phyloP scores from a whole-genome alignment of 2,329 filamentous ascomycete genomes.

The Penicillium occitanis region DNA sequence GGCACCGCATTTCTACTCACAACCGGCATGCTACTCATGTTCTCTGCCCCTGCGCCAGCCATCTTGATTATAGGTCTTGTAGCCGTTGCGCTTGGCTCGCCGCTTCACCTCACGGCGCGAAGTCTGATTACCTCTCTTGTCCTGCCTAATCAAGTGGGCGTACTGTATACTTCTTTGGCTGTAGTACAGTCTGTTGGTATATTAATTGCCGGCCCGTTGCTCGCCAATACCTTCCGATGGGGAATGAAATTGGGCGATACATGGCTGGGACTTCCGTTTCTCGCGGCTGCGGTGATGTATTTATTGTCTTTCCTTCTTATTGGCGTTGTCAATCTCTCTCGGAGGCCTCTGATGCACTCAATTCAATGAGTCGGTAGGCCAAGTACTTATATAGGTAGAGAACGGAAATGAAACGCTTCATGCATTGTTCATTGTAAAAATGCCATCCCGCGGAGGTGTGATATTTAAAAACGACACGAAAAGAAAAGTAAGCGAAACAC shows the following conservation, averaged over 20 bases:
- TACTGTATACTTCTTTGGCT: slow-evolving; percentile 10
- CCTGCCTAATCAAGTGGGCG: neutral
- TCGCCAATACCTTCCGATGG: slow-evolving; percentile 10
- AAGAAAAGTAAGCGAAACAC: neutral
- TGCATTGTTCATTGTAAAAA: neutral
- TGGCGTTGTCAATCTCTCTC: slow-evolving; percentile 1
- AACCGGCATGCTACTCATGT: slow-evolving; percentile 6
- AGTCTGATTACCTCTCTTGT: slow-evolving; percentile 11
- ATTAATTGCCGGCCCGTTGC: slow-evolving; percentile 4
- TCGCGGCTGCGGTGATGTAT: neutral
- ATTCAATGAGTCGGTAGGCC: neutral
- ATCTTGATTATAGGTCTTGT: slow-evolving; percentile 10
- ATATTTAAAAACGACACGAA: neutral
- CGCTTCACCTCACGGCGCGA: slow-evolving; percentile 5
- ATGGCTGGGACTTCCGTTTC: slow-evolving; percentile 11
- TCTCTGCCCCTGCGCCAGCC: neutral
- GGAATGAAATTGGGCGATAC: slow-evolving; percentile 13
- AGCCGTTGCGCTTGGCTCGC: slow-evolving; percentile 2
- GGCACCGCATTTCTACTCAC: slow-evolving; percentile 1
- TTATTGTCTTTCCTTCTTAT: neutral
- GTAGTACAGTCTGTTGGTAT: slow-evolving; percentile 8
- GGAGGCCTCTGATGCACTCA: neutral
- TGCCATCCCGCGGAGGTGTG: neutral
- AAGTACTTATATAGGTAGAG: neutral
- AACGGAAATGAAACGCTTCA: neutral